Evolutionary conservation across 1,139 yeast genomes (phyloP), one percentile per base, ranked within the genome.

Genomic region (Magnusiomyces suaveolens): DNA sequence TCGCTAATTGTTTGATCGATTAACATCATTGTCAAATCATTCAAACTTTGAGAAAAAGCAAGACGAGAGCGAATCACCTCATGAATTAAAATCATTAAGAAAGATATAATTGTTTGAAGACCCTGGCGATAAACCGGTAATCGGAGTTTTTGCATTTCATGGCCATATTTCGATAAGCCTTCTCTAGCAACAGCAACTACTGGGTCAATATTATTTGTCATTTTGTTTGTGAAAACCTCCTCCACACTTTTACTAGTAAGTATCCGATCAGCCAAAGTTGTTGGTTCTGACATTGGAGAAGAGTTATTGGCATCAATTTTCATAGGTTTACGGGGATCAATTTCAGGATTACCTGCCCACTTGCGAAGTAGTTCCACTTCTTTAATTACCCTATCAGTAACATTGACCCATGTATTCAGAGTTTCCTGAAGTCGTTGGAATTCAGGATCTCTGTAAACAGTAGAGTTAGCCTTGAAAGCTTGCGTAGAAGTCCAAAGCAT

Each of bases 1-100:
- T 89, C 96, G 50, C 83, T 92, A 60, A 92, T 80, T 80, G 88
- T 86, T 70, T 90, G 97, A 68, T 92, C 97, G 60, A 92, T 87
- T 84, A 90, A 87, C 90, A 89, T 86, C 80, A 89, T 81, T 0
- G 97, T 89, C 1, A 96, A 96, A 62, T 87, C 87, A 63, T 85
- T 84, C 18, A 36, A 36, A n/a, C 41, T 36, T 67, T 79, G 77
- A 2, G 97, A 96, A 66, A 88, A 89, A 1, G 78, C 75, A 53
- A 92, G 75, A 60, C 97, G 77, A 48, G 87, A 79, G 49, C 78
- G 79, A 51, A 90, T 84, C 52, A 88, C 80, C 64, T 88, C 97
- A 64, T 84, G 86, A 60, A 90, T 83, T 53, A 92, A 74, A 60
- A 81, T 82, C 66, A 89, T 77, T 1, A 97, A 97, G 57, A 92